phyloP scores from a whole-genome alignment of 306 rosid species.

The Vigna nakashimae region DNA sequence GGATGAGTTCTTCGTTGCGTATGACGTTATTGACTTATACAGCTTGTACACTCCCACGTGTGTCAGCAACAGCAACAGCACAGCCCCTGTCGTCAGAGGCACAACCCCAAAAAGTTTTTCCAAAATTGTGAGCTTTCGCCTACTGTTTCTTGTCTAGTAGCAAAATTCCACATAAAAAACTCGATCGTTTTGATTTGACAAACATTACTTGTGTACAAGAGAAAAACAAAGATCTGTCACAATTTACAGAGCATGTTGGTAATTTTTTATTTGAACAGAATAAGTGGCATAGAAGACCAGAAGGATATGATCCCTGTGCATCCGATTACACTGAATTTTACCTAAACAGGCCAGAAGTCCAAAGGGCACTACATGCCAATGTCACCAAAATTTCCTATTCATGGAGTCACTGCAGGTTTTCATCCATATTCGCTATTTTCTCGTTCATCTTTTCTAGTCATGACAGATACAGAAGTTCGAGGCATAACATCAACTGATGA shows the following conservation, averaged over 20 bases:
- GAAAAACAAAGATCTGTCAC: too few species aligned
- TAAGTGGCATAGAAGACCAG: constrained; percentile 40
- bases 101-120: constrained; percentile 21
- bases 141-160: not conserved
- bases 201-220: too few species aligned
- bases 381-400: constrained; percentile 56
- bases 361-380: constrained; percentile 64
- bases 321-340: constrained; percentile 49
- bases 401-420: constrained; percentile 62
- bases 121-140: constrained; percentile 42
- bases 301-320: constrained; percentile 66
- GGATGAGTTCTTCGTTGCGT: constrained; percentile 45
- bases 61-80: constrained; percentile 32
- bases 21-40: constrained; percentile 54
- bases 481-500: too few species aligned
- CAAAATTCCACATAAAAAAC: too few species aligned
- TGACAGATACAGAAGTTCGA: not conserved
- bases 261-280: constrained; percentile 21
- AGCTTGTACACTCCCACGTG: constrained; percentile 64
- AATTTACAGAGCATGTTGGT: not conserved
- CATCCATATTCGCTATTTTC: not conserved
- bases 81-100: too few species aligned
- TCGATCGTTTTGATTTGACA: too few species aligned
- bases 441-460: not conserved
- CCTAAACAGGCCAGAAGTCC: constrained; percentile 62